phyloP scores from a whole-genome alignment of 345 rosid species.

The Gossypium longicalyx region DNA sequence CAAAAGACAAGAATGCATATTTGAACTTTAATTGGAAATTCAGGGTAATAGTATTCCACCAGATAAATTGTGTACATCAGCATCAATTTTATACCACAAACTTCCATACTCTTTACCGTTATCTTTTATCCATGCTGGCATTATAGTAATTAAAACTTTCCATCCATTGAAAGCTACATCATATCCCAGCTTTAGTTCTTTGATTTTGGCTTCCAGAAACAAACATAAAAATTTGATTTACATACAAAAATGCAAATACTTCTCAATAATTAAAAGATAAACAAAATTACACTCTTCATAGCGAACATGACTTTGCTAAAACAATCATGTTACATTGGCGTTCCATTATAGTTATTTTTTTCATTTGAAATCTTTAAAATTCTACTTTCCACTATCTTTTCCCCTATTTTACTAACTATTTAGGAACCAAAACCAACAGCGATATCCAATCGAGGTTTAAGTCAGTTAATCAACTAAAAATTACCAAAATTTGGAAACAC shows the following conservation, averaged over 20 bases:
- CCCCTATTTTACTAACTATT: background rate
- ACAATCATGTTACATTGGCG: background rate
- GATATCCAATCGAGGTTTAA: background rate
- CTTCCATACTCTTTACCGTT: background rate
- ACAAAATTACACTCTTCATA: background rate
- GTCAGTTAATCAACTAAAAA: background rate
- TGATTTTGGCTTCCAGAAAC: background rate
- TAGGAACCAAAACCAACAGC: background rate
- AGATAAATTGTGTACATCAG: background rate
- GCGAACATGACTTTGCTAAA: background rate
- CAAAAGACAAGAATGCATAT: background rate
- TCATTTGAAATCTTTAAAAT: background rate
- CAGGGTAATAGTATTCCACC: background rate
- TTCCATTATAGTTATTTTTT: background rate
- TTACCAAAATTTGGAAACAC: background rate
- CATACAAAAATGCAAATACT: background rate
- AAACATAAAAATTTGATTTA: background rate
- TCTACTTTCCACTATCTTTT: background rate
- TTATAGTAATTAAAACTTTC: background rate
- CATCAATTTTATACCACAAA: background rate
- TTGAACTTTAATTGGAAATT: background rate
- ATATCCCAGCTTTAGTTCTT: too few relatives aligned
- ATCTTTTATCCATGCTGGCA: background rate
- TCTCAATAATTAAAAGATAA: too few relatives aligned
- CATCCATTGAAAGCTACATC: background rate